Evolutionary conservation across 306 rosid genomes (phyloP).

Genomic region (Carpinus viminea): DNA sequence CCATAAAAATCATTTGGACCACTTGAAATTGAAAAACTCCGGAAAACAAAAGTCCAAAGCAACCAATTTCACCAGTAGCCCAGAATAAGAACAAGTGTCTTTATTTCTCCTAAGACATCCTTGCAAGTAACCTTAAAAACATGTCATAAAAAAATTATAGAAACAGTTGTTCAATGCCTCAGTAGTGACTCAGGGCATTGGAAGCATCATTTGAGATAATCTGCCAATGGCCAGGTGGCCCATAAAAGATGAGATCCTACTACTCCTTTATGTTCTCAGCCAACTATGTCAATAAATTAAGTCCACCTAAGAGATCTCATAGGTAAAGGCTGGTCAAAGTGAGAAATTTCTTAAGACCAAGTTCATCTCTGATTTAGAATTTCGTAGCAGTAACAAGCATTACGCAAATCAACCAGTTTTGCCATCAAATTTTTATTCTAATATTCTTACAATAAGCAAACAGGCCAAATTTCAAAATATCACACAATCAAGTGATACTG

Average conservation of each 20-base stretch:
- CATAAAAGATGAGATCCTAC: neutral
- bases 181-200: neutral
- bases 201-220: neutral
- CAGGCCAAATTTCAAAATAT: neutral
- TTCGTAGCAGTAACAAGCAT: neutral
- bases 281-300: neutral
- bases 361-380: neutral
- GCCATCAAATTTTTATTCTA: neutral
- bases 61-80: too few relatives aligned
- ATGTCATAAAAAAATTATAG: neutral
- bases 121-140: neutral
- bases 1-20: neutral
- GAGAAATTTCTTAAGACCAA: too few relatives aligned
- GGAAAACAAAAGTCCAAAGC: neutral
- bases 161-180: too few relatives aligned
- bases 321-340: neutral
- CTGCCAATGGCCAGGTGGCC: neutral
- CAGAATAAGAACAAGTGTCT: neutral
- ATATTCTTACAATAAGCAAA: neutral
- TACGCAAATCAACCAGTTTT: neutral
- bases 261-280: neutral
- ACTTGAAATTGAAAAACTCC: neutral
- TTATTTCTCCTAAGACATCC: neutral
- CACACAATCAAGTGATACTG: neutral
- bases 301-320: neutral